These are phyloP conservation scores for Aaosphaeria arxii DNA, from an alignment of 2,329 filamentous ascomycete genomes.

Conservation along the genomic window DNA sequence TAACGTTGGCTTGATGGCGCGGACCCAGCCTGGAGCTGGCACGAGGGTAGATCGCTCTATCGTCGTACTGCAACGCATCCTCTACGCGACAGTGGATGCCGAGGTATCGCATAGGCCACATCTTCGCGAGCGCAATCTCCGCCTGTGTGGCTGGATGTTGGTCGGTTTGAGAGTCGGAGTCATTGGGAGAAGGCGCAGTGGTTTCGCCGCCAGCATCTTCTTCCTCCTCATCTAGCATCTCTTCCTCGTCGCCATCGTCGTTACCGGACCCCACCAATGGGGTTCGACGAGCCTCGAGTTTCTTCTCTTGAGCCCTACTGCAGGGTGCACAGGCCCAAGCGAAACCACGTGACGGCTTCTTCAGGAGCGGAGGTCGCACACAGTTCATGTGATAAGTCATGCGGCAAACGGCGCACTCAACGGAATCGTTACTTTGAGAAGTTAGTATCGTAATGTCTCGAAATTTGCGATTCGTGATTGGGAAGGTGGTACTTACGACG, in stretches of 20 bases:
- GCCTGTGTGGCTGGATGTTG: conserved; percentile 70
- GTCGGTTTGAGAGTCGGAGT: conserved; percentile 52
- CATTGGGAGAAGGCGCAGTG: conserved; percentile 50
- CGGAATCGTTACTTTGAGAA: conserved; percentile 75
- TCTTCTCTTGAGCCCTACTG: conserved; percentile 91
- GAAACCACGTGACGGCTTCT: conserved; percentile 96
- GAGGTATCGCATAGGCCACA: conserved; percentile 95
- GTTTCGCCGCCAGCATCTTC: conserved; percentile 64
- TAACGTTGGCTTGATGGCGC: conserved; percentile 83
- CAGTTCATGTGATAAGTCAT: conserved; percentile 99
- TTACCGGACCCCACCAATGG: conserved; percentile 61
- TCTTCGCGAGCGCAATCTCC: conserved; percentile 85
- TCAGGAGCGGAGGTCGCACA: conserved; percentile 84
- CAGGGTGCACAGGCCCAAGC: conserved; percentile 97
- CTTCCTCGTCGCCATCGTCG: conserved; percentile 61
- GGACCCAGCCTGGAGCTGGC: conserved; percentile 90
- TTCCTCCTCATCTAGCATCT: conserved; percentile 66
- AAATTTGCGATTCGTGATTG: background rate
- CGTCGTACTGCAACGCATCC: conserved; percentile 94
- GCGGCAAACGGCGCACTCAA: conserved; percentile 92
- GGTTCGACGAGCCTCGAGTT: conserved; percentile 84
- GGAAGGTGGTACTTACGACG: conserved; percentile 61
- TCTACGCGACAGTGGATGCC: conserved; percentile 94
- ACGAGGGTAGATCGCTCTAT: conserved; percentile 87
- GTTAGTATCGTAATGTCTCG: background rate